Percentiles rank a stretch among this genome's conserved stretches.
Conservation (phyloP, 805 yeast genomes). For the Teunomyces lycoperdinae region DNA sequence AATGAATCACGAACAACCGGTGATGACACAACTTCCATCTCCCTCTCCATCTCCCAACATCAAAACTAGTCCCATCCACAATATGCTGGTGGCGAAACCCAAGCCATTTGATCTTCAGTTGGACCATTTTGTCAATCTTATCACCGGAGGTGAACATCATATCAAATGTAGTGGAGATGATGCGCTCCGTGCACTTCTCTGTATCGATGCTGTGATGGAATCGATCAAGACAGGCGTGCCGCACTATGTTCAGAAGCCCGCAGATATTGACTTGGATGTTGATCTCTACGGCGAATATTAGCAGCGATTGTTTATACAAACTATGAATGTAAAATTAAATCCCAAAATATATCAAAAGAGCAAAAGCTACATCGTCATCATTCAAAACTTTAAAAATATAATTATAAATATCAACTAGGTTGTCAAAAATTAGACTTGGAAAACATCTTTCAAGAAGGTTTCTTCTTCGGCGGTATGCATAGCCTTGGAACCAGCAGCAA, state of each 20-base stretch:
- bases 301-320: neutral
- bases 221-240: slow-evolving; percentile 36
- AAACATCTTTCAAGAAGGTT: slow-evolving; percentile 77
- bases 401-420: neutral
- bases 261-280: slow-evolving; percentile 15
- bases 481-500: slow-evolving; percentile 94
- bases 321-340: neutral
- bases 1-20: slow-evolving; percentile 11
- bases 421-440: slow-evolving; percentile 23
- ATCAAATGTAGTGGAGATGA: slow-evolving; percentile 36
- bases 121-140: slow-evolving; percentile 35
- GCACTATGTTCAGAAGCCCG: slow-evolving; percentile 22
- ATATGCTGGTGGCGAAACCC: slow-evolving; percentile 7
- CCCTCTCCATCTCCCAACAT: slow-evolving; percentile 32
- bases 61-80: slow-evolving; percentile 20
- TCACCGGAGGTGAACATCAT: slow-evolving; percentile 23
- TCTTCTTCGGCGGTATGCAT: slow-evolving; percentile 88
- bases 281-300: slow-evolving; percentile 7
- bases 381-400: neutral
- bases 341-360: neutral
- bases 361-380: neutral
- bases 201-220: slow-evolving; percentile 33
- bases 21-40: slow-evolving; percentile 15
- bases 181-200: slow-evolving; percentile 35
- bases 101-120: slow-evolving; percentile 39